Conservation (phyloP, 768 basidiomycete genomes). For the Lactarius tabidus region DNA sequence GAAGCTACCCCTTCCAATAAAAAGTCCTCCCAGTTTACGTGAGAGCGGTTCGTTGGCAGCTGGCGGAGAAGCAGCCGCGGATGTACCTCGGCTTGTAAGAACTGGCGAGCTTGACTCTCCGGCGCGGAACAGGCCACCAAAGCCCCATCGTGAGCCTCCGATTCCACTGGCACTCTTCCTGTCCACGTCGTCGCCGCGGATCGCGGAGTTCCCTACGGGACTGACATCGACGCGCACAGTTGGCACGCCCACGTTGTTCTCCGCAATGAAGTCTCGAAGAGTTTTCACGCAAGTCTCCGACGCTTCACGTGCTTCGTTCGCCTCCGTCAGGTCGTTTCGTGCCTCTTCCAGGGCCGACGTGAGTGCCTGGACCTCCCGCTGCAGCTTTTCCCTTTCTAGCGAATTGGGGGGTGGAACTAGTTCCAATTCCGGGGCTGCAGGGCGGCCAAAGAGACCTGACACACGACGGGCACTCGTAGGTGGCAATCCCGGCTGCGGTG, state of each 20-base stretch:
- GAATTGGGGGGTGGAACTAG: constrained; percentile 1
- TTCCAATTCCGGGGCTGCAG: constrained; percentile 43
- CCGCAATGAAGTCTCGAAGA: constrained; percentile 76
- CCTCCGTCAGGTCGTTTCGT: constrained; percentile 66
- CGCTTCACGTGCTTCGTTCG: constrained; percentile 81
- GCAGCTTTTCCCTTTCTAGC: constrained; percentile 52
- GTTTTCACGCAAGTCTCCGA: constrained; percentile 82
- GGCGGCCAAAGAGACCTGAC: constrained; percentile 52
- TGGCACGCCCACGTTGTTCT: constrained; percentile 57
- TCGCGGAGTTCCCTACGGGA: constrained; percentile 16
- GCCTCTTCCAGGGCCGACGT: constrained; percentile 59
- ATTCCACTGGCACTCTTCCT: constrained; percentile 24
- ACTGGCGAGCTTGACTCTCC: constrained; percentile 17
- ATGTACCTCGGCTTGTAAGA: constrained; percentile 11
- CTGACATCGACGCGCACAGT: constrained; percentile 23
- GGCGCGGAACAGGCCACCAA: constrained; percentile 23
- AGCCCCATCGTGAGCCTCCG: constrained; percentile 25
- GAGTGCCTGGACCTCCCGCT: constrained; percentile 52
- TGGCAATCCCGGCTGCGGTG: constrained; percentile 29
- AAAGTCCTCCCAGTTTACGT: constrained; percentile 69
- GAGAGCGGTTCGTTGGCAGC: constrained; percentile 18
- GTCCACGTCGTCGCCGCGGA: constrained; percentile 18
- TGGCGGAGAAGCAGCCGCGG: constrained; percentile 9
- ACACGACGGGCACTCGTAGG: constrained; percentile 36
- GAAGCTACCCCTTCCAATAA: constrained; percentile 52